Evolutionary conservation across 257 asterid species (phyloP), one percentile per base, ranked within the genome.

Genomic region (Solanum lycopersicoides): DNA sequence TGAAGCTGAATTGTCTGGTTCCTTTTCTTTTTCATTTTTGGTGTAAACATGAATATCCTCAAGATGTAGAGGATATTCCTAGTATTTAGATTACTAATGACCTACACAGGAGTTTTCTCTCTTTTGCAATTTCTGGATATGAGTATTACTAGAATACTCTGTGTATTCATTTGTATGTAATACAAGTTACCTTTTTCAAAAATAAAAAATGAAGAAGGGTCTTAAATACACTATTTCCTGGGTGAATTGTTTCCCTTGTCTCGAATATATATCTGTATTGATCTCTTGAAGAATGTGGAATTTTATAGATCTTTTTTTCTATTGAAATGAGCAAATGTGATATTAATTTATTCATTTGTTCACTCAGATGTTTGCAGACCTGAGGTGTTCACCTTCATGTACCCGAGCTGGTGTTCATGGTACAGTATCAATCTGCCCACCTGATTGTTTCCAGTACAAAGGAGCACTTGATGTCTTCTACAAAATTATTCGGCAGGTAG

Each of bases 371-470:
- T 97, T 97, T 93, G 96, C 98, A 72, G 99, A 97, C 89, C 94
- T 97, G 86, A 94, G 98, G 91, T 97, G 99, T 91, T 97, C 98
- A 86, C 98, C 99, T 68, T 94, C 99, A 34, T 97, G 99, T 87
- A 39, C 98, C 7, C 95, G 96, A n/a, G 99, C 99, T 89, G 99
- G 99, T 16, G 93, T 95, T 87, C 99, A 97, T 66, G 99, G 99
- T 60, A 97, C 99, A 3, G 97, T 94, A 21, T 45, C 97, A 25
- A 92, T 95, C 39, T 95, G 99, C 84, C 99, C 99, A 1, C 97
- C 99, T 74, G 99, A 97, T 91, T 95, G 99, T 91, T 97, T 97
- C 91, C 98, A 93, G 77, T 97, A 96, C 89, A 96, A 96, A 91
- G 98, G 99, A 74, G 93, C 99, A 28, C 87, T 93, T 83, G 99